Conservation (phyloP, 371 early-diverging fungal species). For the Fennellomyces sp. region DNA sequence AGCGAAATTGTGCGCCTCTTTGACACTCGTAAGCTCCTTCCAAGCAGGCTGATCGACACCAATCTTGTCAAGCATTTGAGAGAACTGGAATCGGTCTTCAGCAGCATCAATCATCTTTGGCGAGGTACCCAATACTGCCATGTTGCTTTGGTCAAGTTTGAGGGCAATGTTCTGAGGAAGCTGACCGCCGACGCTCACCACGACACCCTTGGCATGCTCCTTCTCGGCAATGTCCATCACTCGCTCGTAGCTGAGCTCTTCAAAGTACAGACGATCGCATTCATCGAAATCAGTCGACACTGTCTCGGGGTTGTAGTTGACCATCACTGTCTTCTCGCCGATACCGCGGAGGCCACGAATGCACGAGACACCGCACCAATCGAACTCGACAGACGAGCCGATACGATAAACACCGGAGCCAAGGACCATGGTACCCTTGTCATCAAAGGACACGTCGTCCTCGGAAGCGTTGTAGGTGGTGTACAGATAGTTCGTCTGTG, state of each 20-base stretch:
- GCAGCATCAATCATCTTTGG: conserved; percentile 91
- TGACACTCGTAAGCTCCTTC: conserved; percentile 85
- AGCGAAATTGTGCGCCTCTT: conserved; percentile 80
- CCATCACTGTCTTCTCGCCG: conserved; percentile 87
- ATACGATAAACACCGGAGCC: conserved; percentile 96
- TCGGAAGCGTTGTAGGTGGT: conserved; percentile 88
- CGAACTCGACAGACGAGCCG: conserved; percentile 93
- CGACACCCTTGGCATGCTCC: conserved; percentile 79
- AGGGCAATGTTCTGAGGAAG: conserved; percentile 94
- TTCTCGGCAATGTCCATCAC: conserved; percentile 93
- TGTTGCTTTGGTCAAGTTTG: conserved; percentile 63
- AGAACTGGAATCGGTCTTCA: conserved; percentile 93
- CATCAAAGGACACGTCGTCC: conserved; percentile 83
- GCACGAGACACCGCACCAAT: conserved; percentile 89
- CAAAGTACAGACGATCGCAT: conserved; percentile 93
- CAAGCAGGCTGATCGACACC: conserved; percentile 94
- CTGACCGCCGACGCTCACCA: conserved; percentile 92
- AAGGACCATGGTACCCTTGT: conserved; percentile 89
- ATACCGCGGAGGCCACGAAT: conserved; percentile 78
- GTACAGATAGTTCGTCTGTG: conserved; percentile 91
- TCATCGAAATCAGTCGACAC: conserved; percentile 96
- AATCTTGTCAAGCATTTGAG: conserved; percentile 82
- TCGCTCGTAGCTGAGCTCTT: conserved; percentile 87
- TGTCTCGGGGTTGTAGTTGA: conserved; percentile 97
- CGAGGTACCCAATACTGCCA: conserved; percentile 85